These are phyloP conservation scores for Barbatosphaeria neglecta DNA, from an alignment of 495 filamentous ascomycete genomes.

Conservation along the genomic window DNA sequence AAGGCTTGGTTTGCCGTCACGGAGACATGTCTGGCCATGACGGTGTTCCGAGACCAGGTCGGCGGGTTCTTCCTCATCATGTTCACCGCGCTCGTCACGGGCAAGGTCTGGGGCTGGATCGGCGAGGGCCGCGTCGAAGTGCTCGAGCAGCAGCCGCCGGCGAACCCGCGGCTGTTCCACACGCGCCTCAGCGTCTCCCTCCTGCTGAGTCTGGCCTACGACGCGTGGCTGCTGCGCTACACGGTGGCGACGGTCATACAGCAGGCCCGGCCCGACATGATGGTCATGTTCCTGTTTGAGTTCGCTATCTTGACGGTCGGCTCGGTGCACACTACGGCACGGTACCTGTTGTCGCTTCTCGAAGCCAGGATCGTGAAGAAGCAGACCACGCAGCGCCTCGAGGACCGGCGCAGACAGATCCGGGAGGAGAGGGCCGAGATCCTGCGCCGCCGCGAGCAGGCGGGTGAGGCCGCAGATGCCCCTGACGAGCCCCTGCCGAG, in stretches of 20 bases:
- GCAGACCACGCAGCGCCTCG: constrained; percentile 54
- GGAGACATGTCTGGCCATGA: constrained; percentile 95
- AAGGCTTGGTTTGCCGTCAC: constrained; percentile 96
- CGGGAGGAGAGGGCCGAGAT: constrained; percentile 51
- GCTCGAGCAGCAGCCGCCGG: constrained; percentile 87
- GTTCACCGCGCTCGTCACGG: constrained; percentile 84
- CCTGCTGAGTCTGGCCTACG: constrained; percentile 61
- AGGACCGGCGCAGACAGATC: constrained; percentile 46
- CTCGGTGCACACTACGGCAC: constrained; percentile 63
- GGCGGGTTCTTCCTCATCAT: constrained; percentile 90
- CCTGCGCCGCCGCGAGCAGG: constrained; percentile 47
- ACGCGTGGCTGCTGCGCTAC: constrained; percentile 66
- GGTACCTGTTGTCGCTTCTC: constrained; percentile 68
- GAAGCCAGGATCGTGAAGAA: constrained; percentile 63
- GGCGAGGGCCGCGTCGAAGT: constrained; percentile 88
- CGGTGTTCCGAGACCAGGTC: constrained; percentile 92
- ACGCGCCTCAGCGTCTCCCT: constrained; percentile 68
- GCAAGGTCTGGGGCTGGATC: constrained; percentile 98
- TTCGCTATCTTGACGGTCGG: constrained; percentile 76
- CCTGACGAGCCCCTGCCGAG: constrained; percentile 43
- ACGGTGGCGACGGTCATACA: constrained; percentile 70
- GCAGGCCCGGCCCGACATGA: constrained; percentile 87
- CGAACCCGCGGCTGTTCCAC: constrained; percentile 85
- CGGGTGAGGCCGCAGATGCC: constrained; percentile 28
- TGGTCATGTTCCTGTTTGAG: constrained; percentile 99